phyloP scores from a whole-genome alignment of 306 rosid species.

The Adenanthera pavonina region DNA sequence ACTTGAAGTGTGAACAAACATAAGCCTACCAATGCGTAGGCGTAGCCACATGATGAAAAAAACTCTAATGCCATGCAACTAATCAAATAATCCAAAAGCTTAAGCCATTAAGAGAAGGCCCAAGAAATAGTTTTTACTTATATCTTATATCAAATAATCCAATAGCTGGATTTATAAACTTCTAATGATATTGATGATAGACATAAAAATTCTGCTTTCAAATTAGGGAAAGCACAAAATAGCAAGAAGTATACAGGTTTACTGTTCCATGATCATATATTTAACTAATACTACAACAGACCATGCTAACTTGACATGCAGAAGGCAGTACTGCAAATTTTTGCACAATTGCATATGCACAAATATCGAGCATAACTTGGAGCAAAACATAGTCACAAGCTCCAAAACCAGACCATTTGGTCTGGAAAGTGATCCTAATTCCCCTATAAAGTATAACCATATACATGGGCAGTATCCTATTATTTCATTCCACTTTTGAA shows the following conservation, averaged over 20 bases:
- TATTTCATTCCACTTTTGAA: background rate
- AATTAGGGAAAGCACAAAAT: background rate
- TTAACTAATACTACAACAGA: background rate
- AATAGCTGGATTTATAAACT: no score
- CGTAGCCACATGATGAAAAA: background rate
- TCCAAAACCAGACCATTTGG: background rate
- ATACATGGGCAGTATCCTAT: background rate
- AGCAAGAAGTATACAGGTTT: constrained; percentile 3
- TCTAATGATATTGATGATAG: background rate
- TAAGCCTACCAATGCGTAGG: background rate
- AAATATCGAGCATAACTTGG: background rate
- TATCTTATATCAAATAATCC: no score
- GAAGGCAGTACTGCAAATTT: background rate
- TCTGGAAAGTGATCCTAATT: background rate
- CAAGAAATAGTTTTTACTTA: background rate
- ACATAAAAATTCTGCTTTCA: background rate
- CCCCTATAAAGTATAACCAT: background rate
- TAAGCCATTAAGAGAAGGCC: background rate
- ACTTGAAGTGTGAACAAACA: background rate
- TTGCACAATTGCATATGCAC: background rate
- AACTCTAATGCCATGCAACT: background rate
- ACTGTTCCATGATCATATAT: background rate
- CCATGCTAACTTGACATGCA: background rate
- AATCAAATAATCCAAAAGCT: background rate
- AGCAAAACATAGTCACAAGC: background rate